A percentile compares a stretch with the other conserved stretches of the same genome.
These are phyloP conservation scores for Leucogyrophana mollusca DNA, from an alignment of 768 basidiomycete species.

Conservation along the genomic window DNA sequence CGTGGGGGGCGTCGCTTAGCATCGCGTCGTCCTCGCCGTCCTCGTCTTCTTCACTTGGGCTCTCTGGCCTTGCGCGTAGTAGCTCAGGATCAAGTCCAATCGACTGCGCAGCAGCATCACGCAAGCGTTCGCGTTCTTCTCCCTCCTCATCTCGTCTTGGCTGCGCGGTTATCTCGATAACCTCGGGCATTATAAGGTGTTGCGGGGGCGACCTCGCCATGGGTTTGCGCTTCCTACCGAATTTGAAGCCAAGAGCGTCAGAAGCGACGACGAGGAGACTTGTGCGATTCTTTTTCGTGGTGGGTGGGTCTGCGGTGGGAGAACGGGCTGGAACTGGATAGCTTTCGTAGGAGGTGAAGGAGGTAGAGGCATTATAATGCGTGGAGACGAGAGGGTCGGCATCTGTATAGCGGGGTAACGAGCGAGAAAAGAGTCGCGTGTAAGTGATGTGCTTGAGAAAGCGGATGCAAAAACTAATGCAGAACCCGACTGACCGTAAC, in stretches of 20 bases:
- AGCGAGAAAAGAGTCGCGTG: not conserved
- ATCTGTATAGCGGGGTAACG: constrained; percentile 11
- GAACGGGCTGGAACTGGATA: not conserved
- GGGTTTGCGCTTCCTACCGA: constrained; percentile 45
- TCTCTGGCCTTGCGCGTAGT: constrained; percentile 36
- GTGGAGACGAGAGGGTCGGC: constrained; percentile 12
- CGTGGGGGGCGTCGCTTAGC: constrained; percentile 4
- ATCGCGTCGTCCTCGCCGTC: constrained; percentile 25
- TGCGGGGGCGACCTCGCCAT: constrained; percentile 23
- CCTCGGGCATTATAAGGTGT: constrained; percentile 54
- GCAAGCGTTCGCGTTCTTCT: constrained; percentile 72
- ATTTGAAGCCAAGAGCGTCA: constrained; percentile 48
- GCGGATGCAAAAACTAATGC: not conserved
- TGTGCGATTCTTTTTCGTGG: constrained; percentile 34
- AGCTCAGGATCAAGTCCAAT: constrained; percentile 64
- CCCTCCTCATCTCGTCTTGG: constrained; percentile 52
- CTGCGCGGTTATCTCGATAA: constrained; percentile 68
- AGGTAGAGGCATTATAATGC: constrained; percentile 13
- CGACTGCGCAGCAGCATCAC: constrained; percentile 73
- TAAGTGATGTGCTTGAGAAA: constrained; percentile 8
- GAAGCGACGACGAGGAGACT: constrained; percentile 55
- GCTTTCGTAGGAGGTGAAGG: constrained; percentile 10
- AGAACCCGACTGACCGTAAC: constrained; percentile 4
- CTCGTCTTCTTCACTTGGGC: constrained; percentile 38
- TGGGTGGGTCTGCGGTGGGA: not conserved